phyloP scores from a whole-genome alignment of 169 alveolate genomes.

The Fabrea salina region DNA sequence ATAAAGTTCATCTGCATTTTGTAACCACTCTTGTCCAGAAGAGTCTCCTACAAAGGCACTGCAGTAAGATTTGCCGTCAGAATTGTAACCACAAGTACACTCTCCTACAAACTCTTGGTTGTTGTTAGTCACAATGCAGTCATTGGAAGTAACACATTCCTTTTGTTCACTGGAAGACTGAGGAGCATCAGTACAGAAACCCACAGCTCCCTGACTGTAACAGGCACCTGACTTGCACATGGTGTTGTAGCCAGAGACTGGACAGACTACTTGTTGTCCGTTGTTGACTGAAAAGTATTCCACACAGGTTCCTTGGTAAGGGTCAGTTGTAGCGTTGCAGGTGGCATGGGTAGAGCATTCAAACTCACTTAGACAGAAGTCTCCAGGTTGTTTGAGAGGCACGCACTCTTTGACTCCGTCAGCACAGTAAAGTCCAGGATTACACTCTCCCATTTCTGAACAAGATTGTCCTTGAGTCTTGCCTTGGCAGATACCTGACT shows the following conservation, averaged over 20 bases:
- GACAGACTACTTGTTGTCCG: not conserved
- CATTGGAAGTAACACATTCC: not conserved
- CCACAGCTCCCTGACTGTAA: not conserved
- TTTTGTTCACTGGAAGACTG: not conserved
- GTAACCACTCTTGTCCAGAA: conserved; percentile 10
- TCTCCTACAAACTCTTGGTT: not conserved
- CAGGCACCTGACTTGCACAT: conserved; percentile 22
- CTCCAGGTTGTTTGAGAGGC: not conserved
- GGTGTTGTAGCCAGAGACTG: not conserved
- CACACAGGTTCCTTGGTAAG: not conserved
- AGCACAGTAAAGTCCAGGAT: not conserved
- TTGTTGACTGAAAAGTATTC: not conserved
- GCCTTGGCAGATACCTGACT: not conserved
- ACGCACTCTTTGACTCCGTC: not conserved
- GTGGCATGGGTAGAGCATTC: not conserved
- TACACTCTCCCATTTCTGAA: not conserved
- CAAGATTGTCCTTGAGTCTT: not conserved
- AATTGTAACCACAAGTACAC: conserved; percentile 22
- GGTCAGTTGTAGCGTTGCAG: not conserved
- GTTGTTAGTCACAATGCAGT: not conserved
- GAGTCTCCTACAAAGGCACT: not conserved
- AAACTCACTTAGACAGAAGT: conserved; percentile 3
- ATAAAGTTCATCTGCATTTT: not conserved
- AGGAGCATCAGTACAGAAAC: conserved; percentile 12
- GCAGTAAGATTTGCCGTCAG: conserved; percentile 14